Conservation (phyloP, 345 rosid species). For the Zanthoxylum bungeanum region DNA sequence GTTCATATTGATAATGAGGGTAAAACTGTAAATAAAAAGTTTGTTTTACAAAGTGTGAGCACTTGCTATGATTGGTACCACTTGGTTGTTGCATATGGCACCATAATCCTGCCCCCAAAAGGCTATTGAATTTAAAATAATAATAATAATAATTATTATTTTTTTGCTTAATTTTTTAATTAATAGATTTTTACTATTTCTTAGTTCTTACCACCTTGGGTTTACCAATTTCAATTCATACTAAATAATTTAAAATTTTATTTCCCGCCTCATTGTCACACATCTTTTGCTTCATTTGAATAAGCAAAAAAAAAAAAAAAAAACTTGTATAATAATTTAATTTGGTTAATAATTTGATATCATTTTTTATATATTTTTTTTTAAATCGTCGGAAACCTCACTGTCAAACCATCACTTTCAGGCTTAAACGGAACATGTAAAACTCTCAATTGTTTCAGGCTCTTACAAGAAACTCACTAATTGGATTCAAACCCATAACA, state of each 20-base stretch:
- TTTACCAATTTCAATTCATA: neutral
- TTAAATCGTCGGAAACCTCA: no score
- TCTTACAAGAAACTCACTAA: no score
- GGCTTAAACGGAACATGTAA: no score
- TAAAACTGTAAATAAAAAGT: slow-evolving; percentile 18
- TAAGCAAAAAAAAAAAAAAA: neutral
- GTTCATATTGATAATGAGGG: slow-evolving; percentile 16
- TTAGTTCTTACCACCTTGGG: neutral
- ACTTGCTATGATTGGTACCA: slow-evolving; percentile 47
- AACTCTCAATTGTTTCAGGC: no score
- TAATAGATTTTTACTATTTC: no score
- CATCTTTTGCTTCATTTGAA: neutral
- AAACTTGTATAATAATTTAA: neutral
- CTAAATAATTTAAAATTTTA: neutral
- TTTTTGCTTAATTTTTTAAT: neutral
- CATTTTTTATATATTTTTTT: no score
- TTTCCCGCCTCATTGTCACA: neutral
- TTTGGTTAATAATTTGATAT: no score
- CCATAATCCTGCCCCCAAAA: slow-evolving; percentile 49
- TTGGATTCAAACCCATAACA: no score
- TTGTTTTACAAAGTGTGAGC: slow-evolving; percentile 35
- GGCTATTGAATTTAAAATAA: slow-evolving; percentile 1
- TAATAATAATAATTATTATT: neutral
- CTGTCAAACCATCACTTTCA: no score
- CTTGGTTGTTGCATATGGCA: slow-evolving; percentile 42